These are phyloP conservation scores for Marasmius tenuissimus DNA, from an alignment of 1,284 basidiomycete genomes.

Conservation along the genomic window DNA sequence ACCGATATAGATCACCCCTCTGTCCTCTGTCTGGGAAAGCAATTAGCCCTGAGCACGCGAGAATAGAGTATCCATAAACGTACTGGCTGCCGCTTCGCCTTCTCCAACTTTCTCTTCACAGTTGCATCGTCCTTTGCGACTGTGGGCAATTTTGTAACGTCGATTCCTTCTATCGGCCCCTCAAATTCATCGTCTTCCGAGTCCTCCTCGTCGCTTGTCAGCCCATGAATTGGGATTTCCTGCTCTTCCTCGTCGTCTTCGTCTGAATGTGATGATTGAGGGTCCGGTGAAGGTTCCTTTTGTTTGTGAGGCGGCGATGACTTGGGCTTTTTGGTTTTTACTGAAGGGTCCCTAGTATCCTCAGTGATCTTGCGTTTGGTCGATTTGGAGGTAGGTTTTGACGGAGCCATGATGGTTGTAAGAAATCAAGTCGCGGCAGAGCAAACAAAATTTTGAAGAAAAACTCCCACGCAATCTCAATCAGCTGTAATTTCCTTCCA, in stretches of 20 bases:
- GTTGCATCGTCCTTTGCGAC: conserved; percentile 82
- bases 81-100: conserved; percentile 79
- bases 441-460: neutral
- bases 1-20: conserved; percentile 89
- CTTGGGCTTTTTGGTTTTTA: conserved; percentile 8
- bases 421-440: neutral
- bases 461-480: too few species aligned
- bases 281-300: conserved; percentile 5
- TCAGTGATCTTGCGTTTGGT: conserved; percentile 10
- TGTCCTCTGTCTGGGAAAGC: conserved; percentile 56
- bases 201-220: conserved; percentile 79
- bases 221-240: conserved; percentile 61
- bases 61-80: conserved; percentile 22
- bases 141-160: conserved; percentile 74
- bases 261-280: conserved; percentile 6
- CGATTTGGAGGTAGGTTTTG: conserved; percentile 6
- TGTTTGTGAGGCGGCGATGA: neutral
- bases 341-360: neutral
- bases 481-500: too few species aligned
- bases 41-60: neutral
- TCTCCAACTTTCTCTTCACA: conserved; percentile 80
- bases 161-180: conserved; percentile 48
- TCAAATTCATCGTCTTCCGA: conserved; percentile 77
- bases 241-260: conserved; percentile 30
- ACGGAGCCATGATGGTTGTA: neutral